Evolutionary conservation across 2,329 filamentous ascomycete species (phyloP).

Genomic region (Aspergillus sp.): DNA sequence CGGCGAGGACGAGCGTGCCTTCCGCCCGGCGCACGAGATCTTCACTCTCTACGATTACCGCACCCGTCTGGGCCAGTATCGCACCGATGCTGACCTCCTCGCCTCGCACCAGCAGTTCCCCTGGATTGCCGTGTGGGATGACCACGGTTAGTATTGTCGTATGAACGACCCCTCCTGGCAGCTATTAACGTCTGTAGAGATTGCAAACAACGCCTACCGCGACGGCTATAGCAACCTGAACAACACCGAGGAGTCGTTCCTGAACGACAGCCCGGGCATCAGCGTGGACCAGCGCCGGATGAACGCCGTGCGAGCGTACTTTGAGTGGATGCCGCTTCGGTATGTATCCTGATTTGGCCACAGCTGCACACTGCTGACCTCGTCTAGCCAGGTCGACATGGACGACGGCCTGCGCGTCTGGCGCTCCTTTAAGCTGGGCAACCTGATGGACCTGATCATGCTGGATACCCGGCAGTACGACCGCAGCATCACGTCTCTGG

Average conservation of each 20-base stretch:
- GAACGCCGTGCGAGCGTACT: slow-evolving; percentile 62
- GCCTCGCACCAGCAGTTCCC: slow-evolving; percentile 47
- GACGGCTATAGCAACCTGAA: slow-evolving; percentile 53
- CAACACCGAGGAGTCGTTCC: slow-evolving; percentile 59
- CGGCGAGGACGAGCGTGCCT: too few relatives aligned
- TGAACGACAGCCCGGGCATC: slow-evolving; percentile 46
- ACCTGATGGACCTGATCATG: too few relatives aligned
- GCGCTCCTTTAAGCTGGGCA: slow-evolving; percentile 58
- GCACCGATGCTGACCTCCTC: too few relatives aligned
- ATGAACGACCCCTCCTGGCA: background rate
- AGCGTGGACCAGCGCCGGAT: slow-evolving; percentile 64
- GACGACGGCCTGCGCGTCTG: slow-evolving; percentile 62
- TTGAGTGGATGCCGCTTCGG: slow-evolving; percentile 56
- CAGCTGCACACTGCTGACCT: too few relatives aligned
- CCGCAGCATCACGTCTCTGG: too few relatives aligned
- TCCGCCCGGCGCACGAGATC: too few relatives aligned
- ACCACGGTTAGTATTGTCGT: slow-evolving; percentile 38
- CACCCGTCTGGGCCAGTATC: too few relatives aligned
- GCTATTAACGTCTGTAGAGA: slow-evolving; percentile 33
- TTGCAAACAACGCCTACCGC: slow-evolving; percentile 56
- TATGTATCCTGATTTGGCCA: too few relatives aligned
- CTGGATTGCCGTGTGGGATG: slow-evolving; percentile 58
- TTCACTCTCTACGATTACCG: too few relatives aligned
- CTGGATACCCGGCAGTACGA: too few relatives aligned
- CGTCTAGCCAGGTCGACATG: slow-evolving; percentile 55